phyloP scores from a whole-genome alignment of 495 filamentous ascomycete genomes.

The Mytilinidion resinicola region DNA sequence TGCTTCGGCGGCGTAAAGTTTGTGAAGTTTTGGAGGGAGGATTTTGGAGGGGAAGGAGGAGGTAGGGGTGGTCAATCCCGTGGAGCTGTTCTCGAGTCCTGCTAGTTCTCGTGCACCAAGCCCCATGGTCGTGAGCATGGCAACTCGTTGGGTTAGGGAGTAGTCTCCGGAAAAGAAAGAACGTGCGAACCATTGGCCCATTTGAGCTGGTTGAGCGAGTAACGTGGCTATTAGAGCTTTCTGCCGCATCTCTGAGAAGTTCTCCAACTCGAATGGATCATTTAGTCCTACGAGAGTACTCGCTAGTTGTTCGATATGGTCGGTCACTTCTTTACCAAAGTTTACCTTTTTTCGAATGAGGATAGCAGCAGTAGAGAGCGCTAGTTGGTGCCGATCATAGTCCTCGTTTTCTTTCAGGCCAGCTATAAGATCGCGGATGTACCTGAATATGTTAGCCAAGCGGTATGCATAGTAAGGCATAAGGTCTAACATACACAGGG shows the following conservation, averaged over 20 bases:
- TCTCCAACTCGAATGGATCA: conserved; percentile 68
- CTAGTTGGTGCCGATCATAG: conserved; percentile 76
- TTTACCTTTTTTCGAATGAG: conserved; percentile 83
- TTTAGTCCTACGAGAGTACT: conserved; percentile 68
- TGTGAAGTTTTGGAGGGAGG: conserved; percentile 55
- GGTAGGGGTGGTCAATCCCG: conserved; percentile 35
- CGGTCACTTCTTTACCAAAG: conserved; percentile 80
- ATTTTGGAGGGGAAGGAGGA: conserved; percentile 67
- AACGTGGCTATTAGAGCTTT: conserved; percentile 82
- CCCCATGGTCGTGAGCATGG: conserved; percentile 74
- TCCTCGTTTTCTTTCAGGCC: conserved; percentile 76
- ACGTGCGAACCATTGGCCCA: conserved; percentile 77
- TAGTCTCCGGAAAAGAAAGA: conserved; percentile 90
- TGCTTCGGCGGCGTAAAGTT: conserved; percentile 40
- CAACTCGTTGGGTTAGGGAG: conserved; percentile 73
- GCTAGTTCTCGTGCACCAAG: conserved; percentile 82
- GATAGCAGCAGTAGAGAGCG: conserved; percentile 63
- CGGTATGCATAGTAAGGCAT: too few relatives aligned
- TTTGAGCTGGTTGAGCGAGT: conserved; percentile 63
- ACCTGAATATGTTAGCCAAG: conserved; percentile 46
- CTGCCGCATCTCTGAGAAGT: conserved; percentile 69
- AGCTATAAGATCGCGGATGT: conserved; percentile 77
- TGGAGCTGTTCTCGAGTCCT: conserved; percentile 58
- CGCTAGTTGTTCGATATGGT: conserved; percentile 77
- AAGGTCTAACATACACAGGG: conserved; percentile 57